These are phyloP conservation scores for Macrolepiota dolichaula DNA, from an alignment of 768 basidiomycete species.

Conservation along the genomic window DNA sequence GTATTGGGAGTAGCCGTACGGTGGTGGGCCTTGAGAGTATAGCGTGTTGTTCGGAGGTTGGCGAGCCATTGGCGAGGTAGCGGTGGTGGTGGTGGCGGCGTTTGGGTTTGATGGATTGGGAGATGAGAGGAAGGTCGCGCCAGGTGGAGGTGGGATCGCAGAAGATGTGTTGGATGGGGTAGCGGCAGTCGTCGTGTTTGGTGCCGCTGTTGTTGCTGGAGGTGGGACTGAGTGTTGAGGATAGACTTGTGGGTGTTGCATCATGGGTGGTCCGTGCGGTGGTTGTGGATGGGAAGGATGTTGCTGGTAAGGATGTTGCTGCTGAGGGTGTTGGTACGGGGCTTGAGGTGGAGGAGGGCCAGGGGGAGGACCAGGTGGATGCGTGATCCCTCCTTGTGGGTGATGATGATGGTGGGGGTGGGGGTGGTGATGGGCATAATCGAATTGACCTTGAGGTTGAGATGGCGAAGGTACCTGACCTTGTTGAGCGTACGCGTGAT, in stretches of 20 bases:
- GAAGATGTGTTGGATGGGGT: too few species aligned
- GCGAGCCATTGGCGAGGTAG: not conserved
- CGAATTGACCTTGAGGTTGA: constrained; percentile 16
- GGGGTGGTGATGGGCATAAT: constrained; percentile 19
- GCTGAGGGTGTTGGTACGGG: constrained; percentile 13
- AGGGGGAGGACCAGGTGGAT: constrained; percentile 16
- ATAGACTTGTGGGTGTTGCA: constrained; percentile 15
- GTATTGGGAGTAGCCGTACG: constrained; percentile 13
- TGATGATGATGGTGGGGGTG: constrained; percentile 21
- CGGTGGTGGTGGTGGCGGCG: not conserved
- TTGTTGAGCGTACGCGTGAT: constrained; percentile 11
- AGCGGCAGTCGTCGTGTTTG: too few species aligned
- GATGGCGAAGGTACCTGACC: constrained; percentile 11
- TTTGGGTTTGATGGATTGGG: not conserved
- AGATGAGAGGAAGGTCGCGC: constrained; percentile 10
- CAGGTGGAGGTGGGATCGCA: constrained; percentile 17
- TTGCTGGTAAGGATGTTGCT: constrained; percentile 13
- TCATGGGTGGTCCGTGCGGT: constrained; percentile 10
- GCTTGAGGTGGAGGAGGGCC: constrained; percentile 18
- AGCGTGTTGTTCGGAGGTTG: not conserved
- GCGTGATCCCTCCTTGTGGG: constrained; percentile 11
- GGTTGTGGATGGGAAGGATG: constrained; percentile 18
- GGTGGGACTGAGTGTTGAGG: constrained; percentile 9
- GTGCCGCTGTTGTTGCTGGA: constrained; percentile 12
- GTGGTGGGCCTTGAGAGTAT: constrained; percentile 16